These are phyloP conservation scores for Oryza punctata DNA, from an alignment of 176 grass and related monocot genomes.

Conservation along the genomic window DNA sequence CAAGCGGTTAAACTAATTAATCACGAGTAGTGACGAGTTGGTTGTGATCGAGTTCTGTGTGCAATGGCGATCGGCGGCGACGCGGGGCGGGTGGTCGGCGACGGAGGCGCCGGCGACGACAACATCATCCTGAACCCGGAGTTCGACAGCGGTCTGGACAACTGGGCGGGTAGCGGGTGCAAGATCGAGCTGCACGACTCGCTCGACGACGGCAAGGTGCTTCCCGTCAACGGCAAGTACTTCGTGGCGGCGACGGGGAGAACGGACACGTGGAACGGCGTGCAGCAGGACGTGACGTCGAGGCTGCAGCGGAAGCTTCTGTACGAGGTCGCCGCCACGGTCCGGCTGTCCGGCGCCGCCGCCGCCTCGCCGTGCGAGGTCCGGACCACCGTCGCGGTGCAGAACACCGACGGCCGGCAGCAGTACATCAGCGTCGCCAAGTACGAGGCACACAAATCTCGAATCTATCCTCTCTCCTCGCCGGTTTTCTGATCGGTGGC, in stretches of 20 bases:
- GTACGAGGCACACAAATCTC: conserved; percentile 11
- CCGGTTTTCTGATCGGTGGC: not conserved
- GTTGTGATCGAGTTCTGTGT: not conserved
- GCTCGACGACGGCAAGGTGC: conserved; percentile 70
- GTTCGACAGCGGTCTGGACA: conserved; percentile 78
- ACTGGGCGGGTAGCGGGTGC: conserved; percentile 83
- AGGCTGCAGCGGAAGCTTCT: conserved; percentile 69
- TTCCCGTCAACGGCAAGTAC: conserved; percentile 65
- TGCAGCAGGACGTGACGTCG: conserved; percentile 83
- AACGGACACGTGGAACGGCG: conserved; percentile 70
- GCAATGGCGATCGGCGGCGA: conserved; percentile 28
- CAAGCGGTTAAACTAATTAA: not conserved
- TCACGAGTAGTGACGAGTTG: not conserved
- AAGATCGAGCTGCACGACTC: conserved; percentile 74
- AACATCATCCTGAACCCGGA: conserved; percentile 92
- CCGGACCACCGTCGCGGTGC: conserved; percentile 59
- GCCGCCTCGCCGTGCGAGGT: conserved; percentile 50
- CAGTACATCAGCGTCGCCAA: conserved; percentile 80
- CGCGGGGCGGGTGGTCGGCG: not conserved
- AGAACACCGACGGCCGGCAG: conserved; percentile 62
- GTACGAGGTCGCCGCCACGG: conserved; percentile 65
- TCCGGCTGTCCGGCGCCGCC: conserved; percentile 42
- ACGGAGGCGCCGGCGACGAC: conserved; percentile 39
- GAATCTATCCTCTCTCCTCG: not conserved
- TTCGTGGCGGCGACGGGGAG: conserved; percentile 72